phyloP scores from a whole-genome alignment of 495 filamentous ascomycete species.

The Penicillium longicatenatum region DNA sequence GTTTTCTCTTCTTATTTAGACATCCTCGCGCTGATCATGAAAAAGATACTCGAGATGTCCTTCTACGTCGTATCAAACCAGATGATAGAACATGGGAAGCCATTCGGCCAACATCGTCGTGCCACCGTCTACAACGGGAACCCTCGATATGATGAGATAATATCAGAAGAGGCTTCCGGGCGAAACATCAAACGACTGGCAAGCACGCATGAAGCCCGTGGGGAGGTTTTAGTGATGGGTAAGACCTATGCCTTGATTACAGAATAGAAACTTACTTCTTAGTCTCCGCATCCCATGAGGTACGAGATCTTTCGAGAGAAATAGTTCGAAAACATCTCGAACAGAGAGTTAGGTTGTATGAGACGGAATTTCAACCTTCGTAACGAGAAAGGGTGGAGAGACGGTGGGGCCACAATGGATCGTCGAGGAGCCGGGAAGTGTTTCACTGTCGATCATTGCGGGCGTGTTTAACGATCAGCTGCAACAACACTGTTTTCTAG shows the following conservation, averaged over 20 bases:
- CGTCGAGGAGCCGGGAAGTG: too few species aligned
- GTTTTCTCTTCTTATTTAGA: too few species aligned
- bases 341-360: slow-evolving; percentile 6
- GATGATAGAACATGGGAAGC: slow-evolving; percentile 9
- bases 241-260: background rate
- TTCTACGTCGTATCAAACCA: slow-evolving; percentile 12
- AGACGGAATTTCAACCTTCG: slow-evolving; percentile 11
- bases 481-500: too few species aligned
- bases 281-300: slow-evolving; percentile 8
- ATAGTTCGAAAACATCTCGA: slow-evolving; percentile 10
- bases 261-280: slow-evolving; percentile 3
- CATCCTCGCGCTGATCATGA: background rate
- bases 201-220: slow-evolving; percentile 10
- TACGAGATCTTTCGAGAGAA: slow-evolving; percentile 8
- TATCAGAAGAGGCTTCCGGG: slow-evolving; percentile 11
- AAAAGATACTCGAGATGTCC: slow-evolving; percentile 22
- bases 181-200: slow-evolving; percentile 9
- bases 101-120: slow-evolving; percentile 9
- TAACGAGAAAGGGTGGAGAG: background rate
- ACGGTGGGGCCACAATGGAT: too few species aligned
- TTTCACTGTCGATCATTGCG: too few species aligned
- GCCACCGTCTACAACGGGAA: slow-evolving; percentile 12
- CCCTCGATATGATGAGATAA: slow-evolving; percentile 7
- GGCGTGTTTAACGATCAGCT: too few species aligned
- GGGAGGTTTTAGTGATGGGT: slow-evolving; percentile 11